Evolutionary conservation across 75 land plant species (phyloP).

Genomic region (Picea sitchensis): DNA sequence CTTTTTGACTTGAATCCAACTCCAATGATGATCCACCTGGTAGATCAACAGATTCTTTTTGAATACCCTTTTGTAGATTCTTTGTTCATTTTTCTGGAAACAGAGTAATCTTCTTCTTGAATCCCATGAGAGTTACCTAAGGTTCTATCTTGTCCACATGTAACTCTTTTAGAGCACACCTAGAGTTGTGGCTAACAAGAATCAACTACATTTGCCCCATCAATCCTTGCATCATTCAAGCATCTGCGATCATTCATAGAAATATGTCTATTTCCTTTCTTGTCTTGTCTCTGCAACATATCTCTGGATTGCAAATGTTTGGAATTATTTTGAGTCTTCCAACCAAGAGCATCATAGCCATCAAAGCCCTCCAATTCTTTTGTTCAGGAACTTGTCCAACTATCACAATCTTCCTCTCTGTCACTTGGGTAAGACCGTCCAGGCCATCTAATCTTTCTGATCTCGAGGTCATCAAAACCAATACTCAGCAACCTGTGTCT

Average conservation of each 20-base stretch:
- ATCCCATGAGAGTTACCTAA: neutral
- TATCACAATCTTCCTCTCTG: neutral
- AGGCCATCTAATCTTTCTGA: too few relatives aligned
- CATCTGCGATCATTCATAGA: neutral
- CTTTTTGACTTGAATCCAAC: too few relatives aligned
- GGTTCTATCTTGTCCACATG: neutral
- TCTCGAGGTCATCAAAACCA: too few relatives aligned
- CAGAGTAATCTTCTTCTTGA: neutral
- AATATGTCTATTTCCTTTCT: conserved; percentile 3
- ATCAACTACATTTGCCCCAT: neutral
- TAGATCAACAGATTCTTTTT: neutral
- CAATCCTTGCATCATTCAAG: neutral
- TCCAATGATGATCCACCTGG: too few relatives aligned
- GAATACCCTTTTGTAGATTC: neutral
- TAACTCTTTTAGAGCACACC: neutral
- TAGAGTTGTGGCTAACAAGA: neutral
- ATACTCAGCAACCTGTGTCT: too few relatives aligned
- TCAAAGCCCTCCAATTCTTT: neutral
- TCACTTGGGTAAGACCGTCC: too few relatives aligned
- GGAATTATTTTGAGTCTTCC: neutral
- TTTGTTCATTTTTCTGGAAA: neutral
- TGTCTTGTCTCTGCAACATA: neutral
- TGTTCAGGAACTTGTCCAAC: neutral
- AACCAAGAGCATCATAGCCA: neutral
- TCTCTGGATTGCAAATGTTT: neutral